Conservation (phyloP, 176 grass and related monocot species). For the Carex cristatella region DNA sequence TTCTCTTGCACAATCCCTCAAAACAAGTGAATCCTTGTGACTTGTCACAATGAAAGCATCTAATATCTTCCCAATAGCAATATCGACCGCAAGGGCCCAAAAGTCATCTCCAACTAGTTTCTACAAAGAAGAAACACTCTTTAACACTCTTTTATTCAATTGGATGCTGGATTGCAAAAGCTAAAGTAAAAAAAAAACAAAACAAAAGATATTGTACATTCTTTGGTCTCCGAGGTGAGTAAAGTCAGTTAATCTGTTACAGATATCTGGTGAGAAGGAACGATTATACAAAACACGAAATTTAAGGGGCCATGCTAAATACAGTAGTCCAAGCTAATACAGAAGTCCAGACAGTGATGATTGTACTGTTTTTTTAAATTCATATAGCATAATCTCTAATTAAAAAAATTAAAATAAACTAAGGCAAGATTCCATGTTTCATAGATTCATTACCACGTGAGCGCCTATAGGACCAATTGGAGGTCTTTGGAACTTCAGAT, state of each 20-base stretch:
- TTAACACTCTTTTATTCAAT: background rate
- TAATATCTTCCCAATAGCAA: conserved; percentile 43
- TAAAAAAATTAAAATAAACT: background rate
- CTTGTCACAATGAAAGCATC: conserved; percentile 91
- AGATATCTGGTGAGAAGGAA: conserved; percentile 2
- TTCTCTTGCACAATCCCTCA: conserved; percentile 66
- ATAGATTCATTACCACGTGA: conserved; percentile 60
- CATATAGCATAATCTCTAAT: background rate
- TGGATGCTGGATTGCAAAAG: background rate
- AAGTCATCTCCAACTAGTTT: conserved; percentile 40
- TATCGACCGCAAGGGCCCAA: conserved; percentile 86
- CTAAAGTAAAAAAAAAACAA: background rate
- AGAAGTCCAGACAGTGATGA: background rate
- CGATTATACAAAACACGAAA: background rate
- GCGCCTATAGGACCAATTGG: conserved; percentile 83
- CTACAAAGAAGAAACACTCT: conserved; percentile 43
- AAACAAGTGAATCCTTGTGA: conserved; percentile 61
- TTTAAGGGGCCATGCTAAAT: background rate
- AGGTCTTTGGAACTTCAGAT: conserved; percentile 48
- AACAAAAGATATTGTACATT: background rate
- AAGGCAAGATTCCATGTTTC: background rate
- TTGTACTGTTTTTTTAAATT: background rate
- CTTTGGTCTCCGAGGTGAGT: background rate
- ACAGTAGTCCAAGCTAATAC: background rate
- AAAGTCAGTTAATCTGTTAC: background rate